phyloP scores from a whole-genome alignment of 1,284 basidiomycete species.

The Apiotrichum gracile region DNA sequence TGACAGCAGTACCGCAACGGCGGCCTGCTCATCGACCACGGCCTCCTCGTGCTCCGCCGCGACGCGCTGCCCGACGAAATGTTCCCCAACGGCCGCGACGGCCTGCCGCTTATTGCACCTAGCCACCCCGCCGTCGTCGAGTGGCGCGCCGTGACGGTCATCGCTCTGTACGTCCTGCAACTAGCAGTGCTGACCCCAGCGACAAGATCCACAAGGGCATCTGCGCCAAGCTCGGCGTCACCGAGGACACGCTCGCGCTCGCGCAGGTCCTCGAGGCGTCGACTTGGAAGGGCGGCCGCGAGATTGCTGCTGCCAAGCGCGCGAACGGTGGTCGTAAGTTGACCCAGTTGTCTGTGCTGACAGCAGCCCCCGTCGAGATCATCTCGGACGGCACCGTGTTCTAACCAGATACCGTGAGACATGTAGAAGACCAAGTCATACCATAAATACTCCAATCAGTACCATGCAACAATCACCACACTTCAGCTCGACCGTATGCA shows the following conservation, averaged over 20 bases:
- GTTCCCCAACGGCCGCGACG: slow-evolving; percentile 31
- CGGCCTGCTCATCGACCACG: slow-evolving; percentile 79
- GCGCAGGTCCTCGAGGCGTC: slow-evolving; percentile 88
- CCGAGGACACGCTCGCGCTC: slow-evolving; percentile 54
- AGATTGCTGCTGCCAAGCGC: slow-evolving; percentile 75
- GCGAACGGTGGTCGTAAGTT: slow-evolving; percentile 57
- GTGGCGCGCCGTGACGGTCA: slow-evolving; percentile 91
- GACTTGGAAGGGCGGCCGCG: slow-evolving; percentile 91
- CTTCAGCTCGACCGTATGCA: slow-evolving; percentile 4
- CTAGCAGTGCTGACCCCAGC: slow-evolving; percentile 46
- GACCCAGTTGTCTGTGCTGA: background rate
- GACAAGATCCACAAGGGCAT: slow-evolving; percentile 73
- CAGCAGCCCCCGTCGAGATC: slow-evolving; percentile 30
- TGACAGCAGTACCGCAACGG: slow-evolving; percentile 79
- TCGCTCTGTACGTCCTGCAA: slow-evolving; percentile 63
- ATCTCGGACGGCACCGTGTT: slow-evolving; percentile 36
- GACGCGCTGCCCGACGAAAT: slow-evolving; percentile 44
- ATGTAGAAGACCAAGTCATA: too few relatives aligned
- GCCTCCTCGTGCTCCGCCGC: slow-evolving; percentile 57
- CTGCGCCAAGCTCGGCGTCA: slow-evolving; percentile 54
- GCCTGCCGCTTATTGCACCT: slow-evolving; percentile 57
- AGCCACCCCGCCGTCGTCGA: slow-evolving; percentile 85
- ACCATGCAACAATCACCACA: background rate
- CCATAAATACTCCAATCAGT: too few relatives aligned
- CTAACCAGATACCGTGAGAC: slow-evolving; percentile 3